Evolutionary conservation across 148 eudicot genomes (phyloP), one percentile per base, ranked within the genome.

Genomic region (Cornus kousa): DNA sequence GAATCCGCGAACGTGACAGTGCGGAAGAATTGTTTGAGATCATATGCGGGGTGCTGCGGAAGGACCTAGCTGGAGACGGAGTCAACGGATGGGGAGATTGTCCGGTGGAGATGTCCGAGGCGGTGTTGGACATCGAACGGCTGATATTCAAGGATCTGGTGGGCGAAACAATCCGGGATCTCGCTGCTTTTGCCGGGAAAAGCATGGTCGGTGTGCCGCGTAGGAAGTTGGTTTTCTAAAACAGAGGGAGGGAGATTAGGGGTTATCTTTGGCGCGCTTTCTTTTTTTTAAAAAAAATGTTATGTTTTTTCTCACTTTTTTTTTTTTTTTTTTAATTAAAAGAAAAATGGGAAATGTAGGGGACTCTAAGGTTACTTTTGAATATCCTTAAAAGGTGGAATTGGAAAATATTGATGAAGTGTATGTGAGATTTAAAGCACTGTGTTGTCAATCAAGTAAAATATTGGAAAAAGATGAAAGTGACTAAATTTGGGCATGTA

Each of bases 91-190:
- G 99, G 99, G 91, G 80, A 14, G 93, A 87, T 67, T 83, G 78
- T 71, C 92, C 84, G 20, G 68, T 90, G 75, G 98, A 97, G 91
- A 75, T 80, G 84, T 91, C 98, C 1, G 97, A 92, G 67, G 89
- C 87, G 2, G 87, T 91, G 28, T 70, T 97, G 79, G 92, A 97
- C 83, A 91, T 97, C 70, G 99, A 97, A 80, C 83, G 98, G 80
- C 55, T 91, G 59, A 86, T 97, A 81, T 97, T 90, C 78, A 97
- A 94, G 89, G 99, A 97, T 76, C 76, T 97, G 59, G 86, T 97
- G 13, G 86, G 89, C 2, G 99, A 97, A 60, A 85, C 90, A 0
- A 91, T 97, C 72, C 81, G 86, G 5, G 98, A 94, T 79, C 87
- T 94, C 3, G 93, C 90, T 1, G 65, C 65, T 3, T 22, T 82